Percentiles rank a stretch among this genome's conserved stretches.
Conservation (phyloP, 176 grass and related monocot species). For the Triticum monococcum region DNA sequence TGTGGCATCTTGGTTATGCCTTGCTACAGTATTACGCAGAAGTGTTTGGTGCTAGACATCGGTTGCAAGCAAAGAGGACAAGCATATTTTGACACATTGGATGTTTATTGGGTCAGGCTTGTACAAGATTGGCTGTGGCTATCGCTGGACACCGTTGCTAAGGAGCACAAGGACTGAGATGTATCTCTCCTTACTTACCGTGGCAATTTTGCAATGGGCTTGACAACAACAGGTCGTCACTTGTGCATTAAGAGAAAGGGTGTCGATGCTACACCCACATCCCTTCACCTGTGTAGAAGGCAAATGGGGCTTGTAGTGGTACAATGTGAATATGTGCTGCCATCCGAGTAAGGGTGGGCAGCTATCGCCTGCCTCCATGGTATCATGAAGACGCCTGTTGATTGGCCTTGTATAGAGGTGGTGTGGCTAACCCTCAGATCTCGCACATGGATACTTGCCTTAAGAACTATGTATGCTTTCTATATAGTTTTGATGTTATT, state of each 20-base stretch:
- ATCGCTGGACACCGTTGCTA: slow-evolving; percentile 28
- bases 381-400: slow-evolving; percentile 39
- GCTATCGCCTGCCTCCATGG: slow-evolving; percentile 32
- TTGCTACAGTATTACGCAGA: slow-evolving; percentile 34
- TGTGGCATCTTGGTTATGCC: slow-evolving; percentile 61
- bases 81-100: slow-evolving; percentile 36
- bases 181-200: slow-evolving; percentile 42
- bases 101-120: slow-evolving; percentile 30
- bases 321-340: slow-evolving; percentile 52
- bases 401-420: slow-evolving; percentile 64
- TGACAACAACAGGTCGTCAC: slow-evolving; percentile 28
- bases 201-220: slow-evolving; percentile 34
- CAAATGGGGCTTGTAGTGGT: slow-evolving; percentile 43
- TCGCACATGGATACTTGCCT: slow-evolving; percentile 42
- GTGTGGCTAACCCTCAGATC: slow-evolving; percentile 44
- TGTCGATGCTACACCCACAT: slow-evolving; percentile 19
- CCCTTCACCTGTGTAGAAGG: slow-evolving; percentile 41
- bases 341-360: slow-evolving; percentile 9
- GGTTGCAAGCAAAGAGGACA: slow-evolving; percentile 36
- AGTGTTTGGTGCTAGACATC: slow-evolving; percentile 33
- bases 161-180: slow-evolving; percentile 35
- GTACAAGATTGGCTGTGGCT: slow-evolving; percentile 51
- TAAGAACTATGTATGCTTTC: slow-evolving; percentile 25
- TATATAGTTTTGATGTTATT: slow-evolving; percentile 35
- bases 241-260: slow-evolving; percentile 33